Evolutionary conservation across 768 basidiomycete genomes (phyloP), one percentile per base, ranked within the genome.

Genomic region (Mycena kentingensis): DNA sequence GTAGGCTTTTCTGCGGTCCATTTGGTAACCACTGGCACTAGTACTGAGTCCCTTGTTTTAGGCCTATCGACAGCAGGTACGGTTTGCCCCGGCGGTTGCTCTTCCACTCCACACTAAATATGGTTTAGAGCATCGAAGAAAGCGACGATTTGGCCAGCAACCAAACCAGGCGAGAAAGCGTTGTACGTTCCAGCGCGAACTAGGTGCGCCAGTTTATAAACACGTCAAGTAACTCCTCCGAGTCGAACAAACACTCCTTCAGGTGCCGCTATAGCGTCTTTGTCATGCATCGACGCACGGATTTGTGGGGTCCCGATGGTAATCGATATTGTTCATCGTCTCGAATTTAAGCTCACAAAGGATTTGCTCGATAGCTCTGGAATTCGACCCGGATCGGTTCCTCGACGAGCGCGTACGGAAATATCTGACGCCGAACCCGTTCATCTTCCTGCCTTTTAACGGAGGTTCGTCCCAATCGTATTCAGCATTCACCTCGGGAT

Each of bases 281-380:
- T 52, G 65, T 78, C 26, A 84, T 85, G 82, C 86, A 88, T 27
- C 76, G 84, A 4, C 73, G 83, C 29, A 74, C 67, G 42, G 82
- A 85, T 56, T 72, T 84, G 3, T 87, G 85, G 85, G 85, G 85
- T 0, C 82, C 83, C 4, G 83, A 85, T 63, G 84, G 41, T 42
- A 24, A 32, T 42, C 22, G n/a, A n/a, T n/a, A n/a, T n/a, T 24
- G 22, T 42, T 11, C 11, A 42, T 24, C 22, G 12, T 42, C 6
- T 42, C 13, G 41, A 12, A 19, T 22, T 10, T 12, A 10, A 26
- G 21, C 19, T 39, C 37, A 24, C 12, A 11, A 42, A 7, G 10
- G 19, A 25, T 21, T 21, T 8, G 13, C 29, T n/a, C n/a, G n/a
- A n/a, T n/a, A 52, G 73, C 71, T 8, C 48, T 63, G 21, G 54